Evolutionary conservation across 2,329 filamentous ascomycete species (phyloP), one percentile per base, ranked within the genome.

Genomic region (Fusarium sp.): DNA sequence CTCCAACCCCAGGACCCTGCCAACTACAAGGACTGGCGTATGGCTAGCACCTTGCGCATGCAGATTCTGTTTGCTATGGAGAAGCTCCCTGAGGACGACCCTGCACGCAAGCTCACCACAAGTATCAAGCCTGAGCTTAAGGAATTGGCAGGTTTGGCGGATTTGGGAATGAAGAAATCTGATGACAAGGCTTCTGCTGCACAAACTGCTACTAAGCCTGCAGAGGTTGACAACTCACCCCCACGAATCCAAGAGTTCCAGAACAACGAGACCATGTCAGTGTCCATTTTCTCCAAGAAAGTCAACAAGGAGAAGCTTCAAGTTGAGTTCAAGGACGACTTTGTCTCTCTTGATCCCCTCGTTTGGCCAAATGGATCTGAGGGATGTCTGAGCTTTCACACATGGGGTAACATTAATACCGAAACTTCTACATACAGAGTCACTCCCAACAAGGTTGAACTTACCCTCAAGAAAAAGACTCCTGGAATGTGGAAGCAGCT

Each of bases 381-480:
- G 63, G 90, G 88, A 74, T 84, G 83, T 1, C 84, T 93, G 42
- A 84, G 89, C 18, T 89, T 85, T 4, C 67, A 91, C 8, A 86
- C 95, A 5, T 93, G 85, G 77, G 88, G 85, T 15, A 77, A 85
- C 11, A 89, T 97, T 72, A 86, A 92, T 53, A 79, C 87, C 0
- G 74, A 83, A 2, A 79, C 84, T 33, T 93, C 88, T 20, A 90
- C 84, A 44, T 87, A 83, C 70, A 86, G 83, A 2, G 86, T 97
- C 55, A 90, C 91, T 41, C 84, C 91, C 2, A 93, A 89, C 74
- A 97, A 97, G 77, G 85, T 97, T 55, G 94, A 97, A 77, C 82
- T 97, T 37, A 85, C 82, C 12, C 84, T 97, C 16, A 85, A 84
- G 64, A 97, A 97, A 78, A 82, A 84, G 40, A 83, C 78, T 2